Conservation (phyloP, 2,329 filamentous ascomycete species). For the Canariomyces notabilis region DNA sequence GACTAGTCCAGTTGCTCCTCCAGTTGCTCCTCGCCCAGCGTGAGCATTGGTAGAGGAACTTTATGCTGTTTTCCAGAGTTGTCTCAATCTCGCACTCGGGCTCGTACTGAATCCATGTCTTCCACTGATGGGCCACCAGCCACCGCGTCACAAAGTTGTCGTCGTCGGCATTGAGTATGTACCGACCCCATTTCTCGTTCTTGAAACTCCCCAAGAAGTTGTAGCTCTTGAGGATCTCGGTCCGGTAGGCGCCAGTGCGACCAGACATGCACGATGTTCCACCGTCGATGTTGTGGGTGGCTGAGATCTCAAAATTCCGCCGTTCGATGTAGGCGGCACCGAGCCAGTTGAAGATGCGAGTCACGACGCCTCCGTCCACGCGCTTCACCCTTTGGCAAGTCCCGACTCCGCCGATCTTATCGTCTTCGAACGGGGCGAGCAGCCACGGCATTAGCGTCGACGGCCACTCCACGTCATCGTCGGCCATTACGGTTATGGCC, state of each 20-base stretch:
- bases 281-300: conserved; percentile 90
- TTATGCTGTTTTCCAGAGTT: conserved; percentile 80
- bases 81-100: conserved; percentile 87
- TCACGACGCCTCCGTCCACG: conserved; percentile 54
- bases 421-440: conserved; percentile 83
- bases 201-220: conserved; percentile 86
- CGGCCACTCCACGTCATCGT: conserved; percentile 95
- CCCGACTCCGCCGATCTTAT: conserved; percentile 79
- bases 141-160: conserved; percentile 98
- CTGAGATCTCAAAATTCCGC: conserved; percentile 94
- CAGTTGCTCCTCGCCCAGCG: conserved; percentile 97
- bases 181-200: conserved; percentile 83
- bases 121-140: conserved; percentile 88
- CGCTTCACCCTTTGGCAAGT: conserved; percentile 84
- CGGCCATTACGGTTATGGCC: conserved; percentile 82
- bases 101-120: conserved; percentile 94
- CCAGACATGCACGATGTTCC: conserved; percentile 97
- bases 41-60: conserved; percentile 89
- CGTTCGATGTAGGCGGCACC: conserved; percentile 89
- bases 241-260: conserved; percentile 86
- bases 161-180: conserved; percentile 90
- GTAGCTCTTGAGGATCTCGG: conserved; percentile 77
- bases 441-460: conserved; percentile 83
- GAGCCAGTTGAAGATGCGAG: conserved; percentile 78
- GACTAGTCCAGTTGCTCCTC: conserved; percentile 91